phyloP scores from a whole-genome alignment of 2,329 filamentous ascomycete species.

The Phialophora macrospora region DNA sequence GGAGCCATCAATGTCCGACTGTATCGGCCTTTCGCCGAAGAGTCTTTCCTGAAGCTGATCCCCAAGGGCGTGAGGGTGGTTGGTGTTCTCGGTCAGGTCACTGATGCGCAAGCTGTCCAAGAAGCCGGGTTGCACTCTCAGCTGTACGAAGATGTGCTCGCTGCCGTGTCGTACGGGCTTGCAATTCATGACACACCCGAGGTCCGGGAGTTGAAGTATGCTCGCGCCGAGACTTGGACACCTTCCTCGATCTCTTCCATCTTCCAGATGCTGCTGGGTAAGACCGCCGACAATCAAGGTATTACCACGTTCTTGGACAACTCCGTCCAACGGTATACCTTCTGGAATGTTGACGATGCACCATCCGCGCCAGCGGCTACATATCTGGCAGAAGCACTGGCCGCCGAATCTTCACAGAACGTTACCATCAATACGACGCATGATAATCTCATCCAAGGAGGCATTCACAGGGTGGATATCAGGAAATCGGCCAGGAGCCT shows the following conservation, averaged over 20 bases:
- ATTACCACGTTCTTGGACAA: constrained; percentile 53
- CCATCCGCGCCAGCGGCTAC: constrained; percentile 67
- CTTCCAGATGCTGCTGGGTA: constrained; percentile 53
- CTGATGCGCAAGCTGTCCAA: constrained; percentile 70
- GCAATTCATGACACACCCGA: constrained; percentile 66
- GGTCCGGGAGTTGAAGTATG: constrained; percentile 87
- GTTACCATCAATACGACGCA: constrained; percentile 64
- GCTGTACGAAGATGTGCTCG: constrained; percentile 89
- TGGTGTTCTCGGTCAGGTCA: constrained; percentile 87
- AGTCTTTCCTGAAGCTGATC: constrained; percentile 83
- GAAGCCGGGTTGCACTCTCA: constrained; percentile 80
- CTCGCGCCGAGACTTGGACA: constrained; percentile 70
- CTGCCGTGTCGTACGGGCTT: constrained; percentile 78
- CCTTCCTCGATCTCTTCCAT: constrained; percentile 52
- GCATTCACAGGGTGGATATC: constrained; percentile 81
- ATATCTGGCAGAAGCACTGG: constrained; percentile 63
- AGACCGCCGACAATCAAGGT: constrained; percentile 54
- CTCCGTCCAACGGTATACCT: constrained; percentile 80
- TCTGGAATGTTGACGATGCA: constrained; percentile 89
- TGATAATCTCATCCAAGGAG: constrained; percentile 72
- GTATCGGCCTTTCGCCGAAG: constrained; percentile 93
- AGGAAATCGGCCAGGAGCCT: constrained; percentile 81
- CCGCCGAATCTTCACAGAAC: constrained; percentile 65
- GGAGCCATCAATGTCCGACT: constrained; percentile 90
- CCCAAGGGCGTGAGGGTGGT: constrained; percentile 76